Conservation (phyloP, 305 asterid species). For the Fraxinus nigra region DNA sequence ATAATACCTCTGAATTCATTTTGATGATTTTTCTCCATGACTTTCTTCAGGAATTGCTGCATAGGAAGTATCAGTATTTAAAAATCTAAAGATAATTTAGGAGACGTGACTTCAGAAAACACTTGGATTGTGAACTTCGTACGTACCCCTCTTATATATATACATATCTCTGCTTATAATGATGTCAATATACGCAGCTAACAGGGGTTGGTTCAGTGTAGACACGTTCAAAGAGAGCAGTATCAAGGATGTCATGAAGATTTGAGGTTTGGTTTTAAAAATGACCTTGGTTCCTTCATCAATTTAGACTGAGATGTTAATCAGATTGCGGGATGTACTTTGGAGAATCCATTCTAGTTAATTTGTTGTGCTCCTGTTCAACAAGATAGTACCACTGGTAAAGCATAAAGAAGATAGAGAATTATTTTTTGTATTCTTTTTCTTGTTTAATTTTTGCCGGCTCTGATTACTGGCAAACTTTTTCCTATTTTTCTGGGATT, state of each 20-base stretch:
- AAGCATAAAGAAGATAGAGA: conserved; percentile 42
- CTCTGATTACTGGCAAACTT: conserved; percentile 29
- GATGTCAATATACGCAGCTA: conserved; percentile 50
- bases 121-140: conserved; percentile 44
- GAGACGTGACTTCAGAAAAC: conserved; percentile 36
- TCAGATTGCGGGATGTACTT: conserved; percentile 54
- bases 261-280: conserved; percentile 43
- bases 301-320: conserved; percentile 55
- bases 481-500: conserved; percentile 37
- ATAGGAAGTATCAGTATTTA: conserved; percentile 38
- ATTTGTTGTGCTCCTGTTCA: conserved; percentile 44
- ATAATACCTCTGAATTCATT: neutral
- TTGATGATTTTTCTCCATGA: conserved; percentile 1
- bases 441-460: conserved; percentile 29
- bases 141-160: conserved; percentile 29
- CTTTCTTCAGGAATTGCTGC: conserved; percentile 59
- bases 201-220: conserved; percentile 36
- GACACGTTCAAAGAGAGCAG: conserved; percentile 31
- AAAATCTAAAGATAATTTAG: conserved; percentile 49
- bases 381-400: conserved; percentile 40
- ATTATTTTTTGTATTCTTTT: conserved; percentile 23
- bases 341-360: conserved; percentile 40
- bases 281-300: conserved; percentile 47
- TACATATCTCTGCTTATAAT: conserved; percentile 40
- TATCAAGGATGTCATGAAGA: conserved; percentile 42